These are phyloP conservation scores for Globisporangium parvum DNA, from an alignment of 352 stramenopile genomes.

Conservation along the genomic window DNA sequence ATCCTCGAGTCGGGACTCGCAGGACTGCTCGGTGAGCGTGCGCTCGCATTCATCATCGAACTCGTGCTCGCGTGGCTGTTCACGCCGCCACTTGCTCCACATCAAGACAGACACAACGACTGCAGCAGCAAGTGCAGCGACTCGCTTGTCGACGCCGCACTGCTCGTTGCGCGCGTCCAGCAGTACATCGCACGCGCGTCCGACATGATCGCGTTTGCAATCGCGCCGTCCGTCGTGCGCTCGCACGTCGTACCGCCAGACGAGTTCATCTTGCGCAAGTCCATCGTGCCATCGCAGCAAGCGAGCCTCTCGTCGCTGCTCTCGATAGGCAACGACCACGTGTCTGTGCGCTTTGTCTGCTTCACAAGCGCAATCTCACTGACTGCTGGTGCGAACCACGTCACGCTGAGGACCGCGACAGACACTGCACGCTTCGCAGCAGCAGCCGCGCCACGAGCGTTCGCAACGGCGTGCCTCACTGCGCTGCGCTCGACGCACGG, in stretches of 20 bases:
- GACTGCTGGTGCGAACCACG: conserved; percentile 25
- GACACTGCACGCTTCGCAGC: conserved; percentile 22
- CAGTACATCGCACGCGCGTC: conserved; percentile 27
- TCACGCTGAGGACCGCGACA: conserved; percentile 21
- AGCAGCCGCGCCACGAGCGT: conserved; percentile 17
- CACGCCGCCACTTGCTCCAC: not conserved
- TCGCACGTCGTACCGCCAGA: conserved; percentile 32
- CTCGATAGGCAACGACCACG: not conserved
- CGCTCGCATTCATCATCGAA: conserved; percentile 21
- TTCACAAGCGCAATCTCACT: conserved; percentile 32
- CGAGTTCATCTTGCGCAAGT: conserved; percentile 58
- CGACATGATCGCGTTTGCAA: conserved; percentile 30
- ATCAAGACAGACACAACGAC: not conserved
- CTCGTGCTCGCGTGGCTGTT: conserved; percentile 61
- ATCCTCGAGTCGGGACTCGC: conserved; percentile 35
- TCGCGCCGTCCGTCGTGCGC: conserved; percentile 17
- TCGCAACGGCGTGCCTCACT: conserved; percentile 25
- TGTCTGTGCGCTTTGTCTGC: conserved; percentile 31
- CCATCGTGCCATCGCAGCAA: conserved; percentile 37
- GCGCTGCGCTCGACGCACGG: conserved; percentile 13
- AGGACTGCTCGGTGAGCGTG: conserved; percentile 26
- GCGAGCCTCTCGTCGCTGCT: conserved; percentile 16
- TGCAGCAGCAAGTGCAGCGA: not conserved
- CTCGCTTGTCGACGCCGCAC: not conserved
- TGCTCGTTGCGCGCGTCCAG: conserved; percentile 25